Evolutionary conservation across 768 basidiomycete genomes (phyloP).

Genomic region (Cytidiella melzeri): DNA sequence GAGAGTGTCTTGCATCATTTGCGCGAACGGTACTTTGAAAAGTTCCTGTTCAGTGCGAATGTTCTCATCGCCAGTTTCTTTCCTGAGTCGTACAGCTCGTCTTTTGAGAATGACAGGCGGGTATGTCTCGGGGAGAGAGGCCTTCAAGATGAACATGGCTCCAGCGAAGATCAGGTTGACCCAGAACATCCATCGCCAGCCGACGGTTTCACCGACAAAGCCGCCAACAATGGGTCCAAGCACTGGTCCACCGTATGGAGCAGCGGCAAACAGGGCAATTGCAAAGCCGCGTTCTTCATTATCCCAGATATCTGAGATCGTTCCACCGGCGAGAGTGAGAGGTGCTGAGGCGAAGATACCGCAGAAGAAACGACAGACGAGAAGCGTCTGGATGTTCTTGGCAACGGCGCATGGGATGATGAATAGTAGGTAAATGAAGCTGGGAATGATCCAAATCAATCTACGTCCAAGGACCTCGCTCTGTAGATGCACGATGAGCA

Average conservation of each 20-base stretch:
- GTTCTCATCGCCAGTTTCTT: slow-evolving; percentile 30
- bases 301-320: slow-evolving; percentile 31
- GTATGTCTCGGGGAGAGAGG: slow-evolving; percentile 42
- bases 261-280: slow-evolving; percentile 35
- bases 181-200: slow-evolving; percentile 35
- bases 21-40: slow-evolving; percentile 27
- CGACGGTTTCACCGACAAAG: slow-evolving; percentile 35
- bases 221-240: slow-evolving; percentile 49
- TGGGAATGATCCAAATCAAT: slow-evolving; percentile 32
- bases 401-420: slow-evolving; percentile 36
- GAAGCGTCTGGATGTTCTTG: slow-evolving; percentile 32
- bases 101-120: slow-evolving; percentile 36
- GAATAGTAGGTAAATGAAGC: slow-evolving; percentile 36
- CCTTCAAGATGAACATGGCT: slow-evolving; percentile 21
- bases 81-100: slow-evolving; percentile 33
- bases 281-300: slow-evolving; percentile 34
- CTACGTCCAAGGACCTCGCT: slow-evolving; percentile 36
- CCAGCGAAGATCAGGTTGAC: slow-evolving; percentile 34
- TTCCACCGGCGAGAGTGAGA: slow-evolving; percentile 30
- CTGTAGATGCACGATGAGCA: no score
- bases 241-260: slow-evolving; percentile 38
- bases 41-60: slow-evolving; percentile 39
- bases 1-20: slow-evolving; percentile 35
- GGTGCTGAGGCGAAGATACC: slow-evolving; percentile 35
- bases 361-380: slow-evolving; percentile 36